Conservation (phyloP, 164 flowering plant species). For the Macadamia integrifolia region DNA sequence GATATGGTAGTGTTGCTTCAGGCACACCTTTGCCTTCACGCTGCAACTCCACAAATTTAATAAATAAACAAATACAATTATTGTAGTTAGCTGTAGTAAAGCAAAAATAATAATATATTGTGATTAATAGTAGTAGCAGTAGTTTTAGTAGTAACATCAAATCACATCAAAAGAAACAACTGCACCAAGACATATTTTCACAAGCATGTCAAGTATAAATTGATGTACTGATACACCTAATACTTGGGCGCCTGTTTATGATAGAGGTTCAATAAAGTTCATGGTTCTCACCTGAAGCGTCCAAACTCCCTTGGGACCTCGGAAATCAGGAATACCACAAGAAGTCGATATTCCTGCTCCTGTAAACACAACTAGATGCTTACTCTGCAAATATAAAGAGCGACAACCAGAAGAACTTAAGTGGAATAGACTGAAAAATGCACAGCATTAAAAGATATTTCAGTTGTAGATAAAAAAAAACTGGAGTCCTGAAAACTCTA, state of each 20-base stretch:
- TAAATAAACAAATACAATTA: neutral
- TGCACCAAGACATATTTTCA: neutral
- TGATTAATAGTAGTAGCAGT: too few species aligned
- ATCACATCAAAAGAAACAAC: neutral
- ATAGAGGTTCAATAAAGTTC: neutral
- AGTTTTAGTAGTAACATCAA: too few species aligned
- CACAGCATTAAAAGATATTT: neutral
- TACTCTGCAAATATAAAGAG: constrained; percentile 63
- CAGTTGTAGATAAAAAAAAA: neutral
- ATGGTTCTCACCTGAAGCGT: constrained; percentile 75
- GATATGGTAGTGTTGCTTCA: constrained; percentile 89
- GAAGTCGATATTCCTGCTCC: constrained; percentile 99
- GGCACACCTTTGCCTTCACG: constrained; percentile 90
- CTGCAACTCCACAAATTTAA: constrained; percentile 31
- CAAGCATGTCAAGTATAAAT: neutral
- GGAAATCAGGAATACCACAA: constrained; percentile 99
- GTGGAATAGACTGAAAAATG: neutral
- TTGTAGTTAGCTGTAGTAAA: neutral
- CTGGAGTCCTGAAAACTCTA: constrained; percentile 3
- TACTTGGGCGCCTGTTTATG: neutral
- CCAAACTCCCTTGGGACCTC: constrained; percentile 99
- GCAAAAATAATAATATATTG: neutral
- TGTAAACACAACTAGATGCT: constrained; percentile 94
- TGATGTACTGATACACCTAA: neutral
- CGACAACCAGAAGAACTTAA: constrained; percentile 4